A percentile compares a stretch with the other conserved stretches of the same genome.
Evolutionary conservation across 352 stramenopile genomes (phyloP).

Genomic region (Phytophthora multivora): DNA sequence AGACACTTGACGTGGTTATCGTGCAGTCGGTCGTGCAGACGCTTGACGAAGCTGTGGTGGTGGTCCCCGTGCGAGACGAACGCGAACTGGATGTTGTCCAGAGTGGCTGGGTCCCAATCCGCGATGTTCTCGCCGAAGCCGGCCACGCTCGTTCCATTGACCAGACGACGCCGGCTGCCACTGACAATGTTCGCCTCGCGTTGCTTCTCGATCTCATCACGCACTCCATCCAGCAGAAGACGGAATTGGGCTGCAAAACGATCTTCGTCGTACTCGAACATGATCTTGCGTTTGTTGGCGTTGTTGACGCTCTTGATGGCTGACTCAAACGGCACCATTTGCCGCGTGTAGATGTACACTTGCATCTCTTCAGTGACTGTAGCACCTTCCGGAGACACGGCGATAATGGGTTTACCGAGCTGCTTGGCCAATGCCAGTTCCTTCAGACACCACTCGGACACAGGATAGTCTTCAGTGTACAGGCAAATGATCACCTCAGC

Average conservation of each 20-base stretch:
- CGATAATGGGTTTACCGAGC: constrained; percentile 66
- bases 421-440: constrained; percentile 80
- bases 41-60: constrained; percentile 65
- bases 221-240: constrained; percentile 70
- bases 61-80: constrained; percentile 79
- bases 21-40: constrained; percentile 59
- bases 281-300: constrained; percentile 58
- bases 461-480: constrained; percentile 73
- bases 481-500: constrained; percentile 73
- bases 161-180: constrained; percentile 36
- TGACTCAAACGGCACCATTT: constrained; percentile 83
- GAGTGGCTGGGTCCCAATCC: constrained; percentile 38
- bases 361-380: constrained; percentile 75
- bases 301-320: constrained; percentile 67
- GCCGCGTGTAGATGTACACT: constrained; percentile 84
- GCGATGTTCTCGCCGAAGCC: constrained; percentile 41
- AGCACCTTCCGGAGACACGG: constrained; percentile 64
- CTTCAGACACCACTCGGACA: constrained; percentile 82
- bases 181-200: constrained; percentile 55
- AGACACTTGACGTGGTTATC: constrained; percentile 60
- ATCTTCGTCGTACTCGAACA: constrained; percentile 71
- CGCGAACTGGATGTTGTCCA: constrained; percentile 55
- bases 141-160: constrained; percentile 30
- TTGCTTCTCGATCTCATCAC: constrained; percentile 76
- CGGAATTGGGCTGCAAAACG: constrained; percentile 61